Conservation (phyloP, 2,329 filamentous ascomycete genomes). For the Cladophialophora bantiana region DNA sequence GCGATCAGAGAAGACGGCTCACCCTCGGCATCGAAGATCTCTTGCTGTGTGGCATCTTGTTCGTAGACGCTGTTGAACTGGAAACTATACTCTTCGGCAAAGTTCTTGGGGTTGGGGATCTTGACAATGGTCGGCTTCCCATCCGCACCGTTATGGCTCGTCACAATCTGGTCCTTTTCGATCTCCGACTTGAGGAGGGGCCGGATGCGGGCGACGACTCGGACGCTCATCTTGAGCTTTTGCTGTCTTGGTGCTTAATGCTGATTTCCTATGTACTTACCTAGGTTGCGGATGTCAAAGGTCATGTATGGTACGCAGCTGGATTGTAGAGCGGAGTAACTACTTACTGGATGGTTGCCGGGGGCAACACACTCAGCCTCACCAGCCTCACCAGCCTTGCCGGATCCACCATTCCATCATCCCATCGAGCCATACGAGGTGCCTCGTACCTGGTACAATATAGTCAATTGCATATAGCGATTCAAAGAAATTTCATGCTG, state of each 20-base stretch:
- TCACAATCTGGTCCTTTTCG: constrained; percentile 86
- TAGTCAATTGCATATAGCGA: background rate
- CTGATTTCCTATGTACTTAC: background rate
- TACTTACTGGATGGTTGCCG: background rate
- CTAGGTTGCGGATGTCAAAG: background rate
- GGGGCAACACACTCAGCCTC: constrained; percentile 1
- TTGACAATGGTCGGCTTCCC: constrained; percentile 72
- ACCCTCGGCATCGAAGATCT: constrained; percentile 90
- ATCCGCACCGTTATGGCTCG: constrained; percentile 65
- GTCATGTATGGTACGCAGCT: background rate
- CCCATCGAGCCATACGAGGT: background rate
- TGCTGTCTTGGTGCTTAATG: background rate
- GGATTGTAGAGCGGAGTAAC: background rate
- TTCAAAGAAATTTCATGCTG: background rate
- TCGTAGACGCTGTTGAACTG: constrained; percentile 95
- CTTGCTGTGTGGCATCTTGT: constrained; percentile 78
- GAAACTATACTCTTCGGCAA: constrained; percentile 88
- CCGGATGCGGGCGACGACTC: constrained; percentile 89
- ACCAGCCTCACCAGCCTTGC: background rate
- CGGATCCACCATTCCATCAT: background rate
- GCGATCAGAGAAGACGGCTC: background rate
- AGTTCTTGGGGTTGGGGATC: constrained; percentile 94
- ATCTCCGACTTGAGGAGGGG: constrained; percentile 85
- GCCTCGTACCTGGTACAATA: too few species aligned
- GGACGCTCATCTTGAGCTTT: constrained; percentile 57